A percentile compares a stretch with the other conserved stretches of the same genome.
These are phyloP conservation scores for Aleurites moluccanus DNA, from an alignment of 441 rosid species.

Conservation along the genomic window DNA sequence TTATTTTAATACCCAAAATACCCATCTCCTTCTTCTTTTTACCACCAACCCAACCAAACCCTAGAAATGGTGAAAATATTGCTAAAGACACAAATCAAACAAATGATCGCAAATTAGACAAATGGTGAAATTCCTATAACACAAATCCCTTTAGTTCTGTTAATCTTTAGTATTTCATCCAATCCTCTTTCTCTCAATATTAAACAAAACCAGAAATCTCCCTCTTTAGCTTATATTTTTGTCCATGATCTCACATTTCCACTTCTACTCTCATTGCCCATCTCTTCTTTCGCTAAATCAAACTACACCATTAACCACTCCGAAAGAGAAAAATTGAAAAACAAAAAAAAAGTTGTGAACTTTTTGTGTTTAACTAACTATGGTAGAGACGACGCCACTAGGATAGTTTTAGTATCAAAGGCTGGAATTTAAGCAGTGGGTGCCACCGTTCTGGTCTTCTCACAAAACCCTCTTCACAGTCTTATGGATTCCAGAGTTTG, in stretches of 20 bases:
- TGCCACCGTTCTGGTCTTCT: conserved; percentile 55
- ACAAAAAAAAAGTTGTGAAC: not conserved
- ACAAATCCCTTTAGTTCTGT: too few species aligned
- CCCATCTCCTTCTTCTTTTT: too few species aligned
- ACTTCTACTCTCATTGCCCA: too few species aligned
- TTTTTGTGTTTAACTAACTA: conserved; percentile 18
- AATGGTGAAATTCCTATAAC: too few species aligned
- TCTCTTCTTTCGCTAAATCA: not conserved
- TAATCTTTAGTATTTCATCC: conserved; percentile 32
- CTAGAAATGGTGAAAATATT: too few species aligned
- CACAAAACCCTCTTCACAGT: conserved; percentile 72
- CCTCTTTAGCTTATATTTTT: conserved; percentile 14
- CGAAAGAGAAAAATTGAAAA: not conserved
- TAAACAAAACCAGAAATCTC: not conserved
- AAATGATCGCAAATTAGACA: too few species aligned
- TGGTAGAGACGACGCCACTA: conserved; percentile 51
- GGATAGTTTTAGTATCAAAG: conserved; percentile 52
- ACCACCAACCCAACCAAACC: too few species aligned
- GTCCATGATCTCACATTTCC: not conserved
- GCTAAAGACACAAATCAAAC: too few species aligned
- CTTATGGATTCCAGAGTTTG: too few species aligned
- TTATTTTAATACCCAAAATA: too few species aligned
- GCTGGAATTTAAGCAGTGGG: conserved; percentile 57
- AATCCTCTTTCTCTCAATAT: not conserved
- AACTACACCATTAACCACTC: conserved; percentile 1